phyloP scores from a whole-genome alignment of 2,329 filamentous ascomycete genomes.

The Cadophora malorum region DNA sequence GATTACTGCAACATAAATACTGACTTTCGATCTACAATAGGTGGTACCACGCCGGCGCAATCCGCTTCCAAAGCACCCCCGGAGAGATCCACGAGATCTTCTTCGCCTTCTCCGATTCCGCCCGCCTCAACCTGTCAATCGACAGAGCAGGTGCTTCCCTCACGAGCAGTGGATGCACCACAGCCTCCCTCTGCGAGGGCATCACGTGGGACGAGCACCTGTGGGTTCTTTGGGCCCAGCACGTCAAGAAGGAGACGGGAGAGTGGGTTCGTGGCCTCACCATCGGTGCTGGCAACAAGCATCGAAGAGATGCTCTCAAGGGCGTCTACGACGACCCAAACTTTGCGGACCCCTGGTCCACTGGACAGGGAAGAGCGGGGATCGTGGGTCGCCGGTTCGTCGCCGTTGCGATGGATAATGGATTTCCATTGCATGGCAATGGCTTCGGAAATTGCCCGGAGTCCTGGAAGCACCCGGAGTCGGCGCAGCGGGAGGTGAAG shows the following conservation, averaged over 20 bases:
- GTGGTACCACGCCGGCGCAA: neutral
- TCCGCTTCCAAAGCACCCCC: neutral
- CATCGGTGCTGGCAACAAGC: neutral
- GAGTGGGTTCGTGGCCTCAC: neutral
- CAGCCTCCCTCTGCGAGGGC: neutral
- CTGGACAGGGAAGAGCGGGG: neutral
- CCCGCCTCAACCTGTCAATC: neutral
- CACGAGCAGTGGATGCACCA: constrained; percentile 2
- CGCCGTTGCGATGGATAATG: neutral
- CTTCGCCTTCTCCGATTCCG: neutral
- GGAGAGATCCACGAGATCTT: neutral
- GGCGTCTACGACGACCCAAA: neutral
- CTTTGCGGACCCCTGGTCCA: neutral
- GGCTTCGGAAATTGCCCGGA: constrained; percentile 1
- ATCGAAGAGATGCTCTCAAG: constrained; percentile 1
- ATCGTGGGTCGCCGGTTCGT: neutral
- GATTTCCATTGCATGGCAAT: neutral
- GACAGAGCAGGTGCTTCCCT: neutral
- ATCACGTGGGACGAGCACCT: constrained; percentile 10
- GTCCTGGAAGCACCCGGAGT: neutral
- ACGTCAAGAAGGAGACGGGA: neutral
- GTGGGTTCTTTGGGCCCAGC: neutral
- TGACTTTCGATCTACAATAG: neutral
- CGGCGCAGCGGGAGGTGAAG: neutral
- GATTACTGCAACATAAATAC: neutral